Percentiles rank a stretch among this genome's conserved stretches.
Evolutionary conservation across 108 stramenopile genomes (phyloP).

Genomic region (Fragilariopsis cylindrus): DNA sequence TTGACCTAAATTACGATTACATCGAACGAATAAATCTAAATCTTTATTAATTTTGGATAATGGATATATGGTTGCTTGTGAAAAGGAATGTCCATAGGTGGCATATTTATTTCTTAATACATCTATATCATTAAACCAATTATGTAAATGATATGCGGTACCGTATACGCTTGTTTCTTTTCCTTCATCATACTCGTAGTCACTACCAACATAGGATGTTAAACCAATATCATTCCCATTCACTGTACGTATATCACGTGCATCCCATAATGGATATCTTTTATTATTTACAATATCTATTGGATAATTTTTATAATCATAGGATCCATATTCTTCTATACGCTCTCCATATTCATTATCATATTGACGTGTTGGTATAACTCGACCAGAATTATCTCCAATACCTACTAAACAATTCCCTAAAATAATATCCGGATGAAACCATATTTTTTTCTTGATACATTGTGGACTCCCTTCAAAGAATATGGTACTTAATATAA

Average conservation of each 20-base stretch:
- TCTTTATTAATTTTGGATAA: slow-evolving; percentile 5
- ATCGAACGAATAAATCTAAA: slow-evolving; percentile 10
- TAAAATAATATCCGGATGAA: slow-evolving; percentile 15
- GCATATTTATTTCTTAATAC: slow-evolving; percentile 2
- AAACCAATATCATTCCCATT: not conserved
- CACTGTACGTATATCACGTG: slow-evolving; percentile 3
- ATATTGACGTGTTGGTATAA: not conserved
- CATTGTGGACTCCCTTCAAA: slow-evolving; percentile 56
- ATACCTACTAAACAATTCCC: slow-evolving; percentile 10
- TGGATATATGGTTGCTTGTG: not conserved
- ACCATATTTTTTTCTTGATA: slow-evolving; percentile 23
- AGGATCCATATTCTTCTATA: not conserved
- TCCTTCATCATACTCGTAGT: not conserved
- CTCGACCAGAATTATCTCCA: slow-evolving; percentile 9
- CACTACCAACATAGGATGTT: not conserved
- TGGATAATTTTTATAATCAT: slow-evolving; percentile 17
- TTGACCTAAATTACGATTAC: not conserved
- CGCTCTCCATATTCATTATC: not conserved
- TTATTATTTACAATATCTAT: not conserved
- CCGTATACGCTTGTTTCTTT: not conserved
- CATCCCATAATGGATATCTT: slow-evolving; percentile 10
- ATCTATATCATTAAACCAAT: slow-evolving; percentile 7
- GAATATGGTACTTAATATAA: slow-evolving; percentile 31
- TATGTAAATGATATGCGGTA: slow-evolving; percentile 15
- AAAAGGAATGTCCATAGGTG: slow-evolving; percentile 5